phyloP scores from a whole-genome alignment of 2,329 filamentous ascomycete genomes.

The Apiospora aurea region DNA sequence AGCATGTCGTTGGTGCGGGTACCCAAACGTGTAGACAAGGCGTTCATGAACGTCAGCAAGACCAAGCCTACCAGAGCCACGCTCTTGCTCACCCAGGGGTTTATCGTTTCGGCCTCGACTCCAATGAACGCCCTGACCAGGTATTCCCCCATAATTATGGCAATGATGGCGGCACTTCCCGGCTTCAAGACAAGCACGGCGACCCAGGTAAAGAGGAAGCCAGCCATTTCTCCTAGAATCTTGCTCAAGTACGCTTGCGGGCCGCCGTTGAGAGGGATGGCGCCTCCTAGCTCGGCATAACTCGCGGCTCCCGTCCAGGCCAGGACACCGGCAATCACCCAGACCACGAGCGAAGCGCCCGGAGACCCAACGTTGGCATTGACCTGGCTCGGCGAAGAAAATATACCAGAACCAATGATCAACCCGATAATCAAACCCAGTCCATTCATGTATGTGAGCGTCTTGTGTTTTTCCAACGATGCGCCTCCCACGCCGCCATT shows the following conservation, averaged over 20 bases:
- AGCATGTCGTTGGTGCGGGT: slow-evolving; percentile 89
- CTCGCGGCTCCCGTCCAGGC: slow-evolving; percentile 96
- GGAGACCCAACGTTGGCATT: slow-evolving; percentile 91
- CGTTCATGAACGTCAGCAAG: slow-evolving; percentile 84
- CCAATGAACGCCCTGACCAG: slow-evolving; percentile 87
- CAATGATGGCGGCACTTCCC: slow-evolving; percentile 89
- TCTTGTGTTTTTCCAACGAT: slow-evolving; percentile 95
- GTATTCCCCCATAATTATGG: slow-evolving; percentile 98
- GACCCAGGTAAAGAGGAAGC: slow-evolving; percentile 96
- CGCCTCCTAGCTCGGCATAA: slow-evolving; percentile 93
- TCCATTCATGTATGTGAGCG: slow-evolving; percentile 92
- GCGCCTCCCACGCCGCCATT: slow-evolving; percentile 70
- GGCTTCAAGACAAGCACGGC: slow-evolving; percentile 94
- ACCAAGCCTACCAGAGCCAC: slow-evolving; percentile 81
- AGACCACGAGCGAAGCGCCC: slow-evolving; percentile 88
- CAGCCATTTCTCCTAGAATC: slow-evolving; percentile 91
- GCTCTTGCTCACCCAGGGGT: slow-evolving; percentile 87
- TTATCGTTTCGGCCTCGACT: slow-evolving; percentile 82
- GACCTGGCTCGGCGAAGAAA: slow-evolving; percentile 92
- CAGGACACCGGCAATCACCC: slow-evolving; percentile 87
- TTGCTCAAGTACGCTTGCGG: slow-evolving; percentile 94
- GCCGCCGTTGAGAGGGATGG: slow-evolving; percentile 94
- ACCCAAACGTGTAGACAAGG: slow-evolving; percentile 86
- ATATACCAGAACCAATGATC: slow-evolving; percentile 96
- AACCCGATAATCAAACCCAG: slow-evolving; percentile 89